Evolutionary conservation across 495 filamentous ascomycete genomes (phyloP), one percentile per base, ranked within the genome.

Genomic region (Hypomontagnella monticulosa): DNA sequence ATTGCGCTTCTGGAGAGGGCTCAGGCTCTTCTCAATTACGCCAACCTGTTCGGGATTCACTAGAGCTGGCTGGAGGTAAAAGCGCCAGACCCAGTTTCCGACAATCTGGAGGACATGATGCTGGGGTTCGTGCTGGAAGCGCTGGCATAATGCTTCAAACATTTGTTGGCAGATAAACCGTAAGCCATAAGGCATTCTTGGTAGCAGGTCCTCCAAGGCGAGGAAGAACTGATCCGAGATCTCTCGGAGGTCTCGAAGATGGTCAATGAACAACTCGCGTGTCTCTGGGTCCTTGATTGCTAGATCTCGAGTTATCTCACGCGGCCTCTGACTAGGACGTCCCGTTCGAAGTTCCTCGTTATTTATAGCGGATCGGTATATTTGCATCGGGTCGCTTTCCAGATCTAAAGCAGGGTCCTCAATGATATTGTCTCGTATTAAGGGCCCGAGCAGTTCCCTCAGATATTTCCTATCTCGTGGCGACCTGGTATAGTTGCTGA

Each of bases 311-410:
- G 92, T 87, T 44, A 99, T 87, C 63, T 96, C 90, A 6, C 91
- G 87, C 19, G 84, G 87, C 48, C 94, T 85, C 34, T 82, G 84
- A 74, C 93, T 97, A 34, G 91, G 85, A 67, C 87, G 88, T 19
- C 95, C 95, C 0, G 95, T 98, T 4, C 90, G 88, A 34, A 99
- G 86, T 74, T 99, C 93, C 75, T 99, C 95, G 68, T 98, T 95
- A 74, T 96, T 97, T 76, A 98, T 93, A 9, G 89, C 86, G 10
- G 93, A 93, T 19, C 92, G 86, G 77, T 99, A 97, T 49, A 99
- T 99, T 67, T 97, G 94, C 81, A 98, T 90, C 0, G 95, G 95
- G 72, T 99, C 95, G 70, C 94, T 97, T 76, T 99, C 95, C 12
- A 99, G 83, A 67, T 98, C 93, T 50, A 98, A 81, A 7, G 89